Percentiles rank a stretch among this genome's conserved stretches.
phyloP scores from a whole-genome alignment of 2,329 filamentous ascomycete genomes.

The Tricladium varicosporioides region DNA sequence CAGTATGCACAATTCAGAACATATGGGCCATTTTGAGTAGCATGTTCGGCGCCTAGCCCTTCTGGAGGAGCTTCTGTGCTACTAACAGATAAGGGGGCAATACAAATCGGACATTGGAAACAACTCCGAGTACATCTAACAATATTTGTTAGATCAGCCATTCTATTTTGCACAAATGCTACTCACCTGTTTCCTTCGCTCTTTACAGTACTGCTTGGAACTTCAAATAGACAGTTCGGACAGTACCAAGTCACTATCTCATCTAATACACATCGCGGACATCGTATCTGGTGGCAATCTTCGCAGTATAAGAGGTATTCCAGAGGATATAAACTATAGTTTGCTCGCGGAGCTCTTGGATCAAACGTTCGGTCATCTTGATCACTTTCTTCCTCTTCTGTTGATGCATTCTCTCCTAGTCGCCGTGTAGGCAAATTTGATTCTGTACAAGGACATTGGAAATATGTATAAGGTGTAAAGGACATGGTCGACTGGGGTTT shows the following conservation, averaged over 20 bases:
- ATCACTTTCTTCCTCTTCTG: constrained; percentile 43
- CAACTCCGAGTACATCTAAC: constrained; percentile 86
- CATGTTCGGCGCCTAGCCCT: constrained; percentile 34
- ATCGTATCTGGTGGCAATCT: constrained; percentile 95
- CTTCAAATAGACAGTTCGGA: constrained; percentile 92
- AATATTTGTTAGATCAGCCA: constrained; percentile 4
- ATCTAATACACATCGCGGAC: constrained; percentile 85
- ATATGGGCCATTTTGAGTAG: constrained; percentile 58
- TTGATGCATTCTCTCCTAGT: constrained; percentile 36
- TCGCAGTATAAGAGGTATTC: constrained; percentile 96
- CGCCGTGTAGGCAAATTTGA: constrained; percentile 32
- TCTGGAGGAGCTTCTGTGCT: constrained; percentile 55
- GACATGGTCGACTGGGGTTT: constrained; percentile 43
- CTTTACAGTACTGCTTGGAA: constrained; percentile 87
- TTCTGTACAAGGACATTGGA: constrained; percentile 65
- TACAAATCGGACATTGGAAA: constrained; percentile 90
- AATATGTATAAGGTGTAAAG: constrained; percentile 61
- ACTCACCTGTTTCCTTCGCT: constrained; percentile 86
- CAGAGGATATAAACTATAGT: constrained; percentile 88
- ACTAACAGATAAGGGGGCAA: constrained; percentile 73
- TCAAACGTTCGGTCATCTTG: constrained; percentile 82
- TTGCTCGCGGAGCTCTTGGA: constrained; percentile 77
- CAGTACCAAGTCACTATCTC: constrained; percentile 96
- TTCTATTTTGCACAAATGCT: background rate
- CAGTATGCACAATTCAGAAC: constrained; percentile 87